Evolutionary conservation across 2,329 filamentous ascomycete species (phyloP).

Genomic region (Sphaceloma murrayae): DNA sequence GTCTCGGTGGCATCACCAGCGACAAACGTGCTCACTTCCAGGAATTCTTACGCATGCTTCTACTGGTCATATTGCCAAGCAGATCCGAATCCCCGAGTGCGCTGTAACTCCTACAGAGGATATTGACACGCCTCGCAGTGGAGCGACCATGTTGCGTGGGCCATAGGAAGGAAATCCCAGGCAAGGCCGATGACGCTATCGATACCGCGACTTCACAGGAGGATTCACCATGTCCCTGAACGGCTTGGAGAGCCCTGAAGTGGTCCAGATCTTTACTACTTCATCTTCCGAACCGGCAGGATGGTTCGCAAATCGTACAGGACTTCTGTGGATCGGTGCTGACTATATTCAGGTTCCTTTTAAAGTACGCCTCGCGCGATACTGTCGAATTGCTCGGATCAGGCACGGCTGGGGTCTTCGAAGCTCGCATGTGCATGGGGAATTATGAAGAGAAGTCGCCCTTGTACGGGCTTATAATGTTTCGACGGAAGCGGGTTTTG

Average conservation of each 20-base stretch:
- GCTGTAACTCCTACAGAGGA: not conserved
- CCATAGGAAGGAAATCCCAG: not conserved
- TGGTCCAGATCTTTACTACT: slow-evolving; percentile 76
- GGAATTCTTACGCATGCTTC: too few species aligned
- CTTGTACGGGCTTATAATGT: slow-evolving; percentile 83
- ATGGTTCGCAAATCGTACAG: slow-evolving; percentile 59
- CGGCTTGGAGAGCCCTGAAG: slow-evolving; percentile 71
- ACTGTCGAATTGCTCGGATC: slow-evolving; percentile 68
- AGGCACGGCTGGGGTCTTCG: slow-evolving; percentile 72
- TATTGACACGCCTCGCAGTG: slow-evolving; percentile 1
- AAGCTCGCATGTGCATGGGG: slow-evolving; percentile 69
- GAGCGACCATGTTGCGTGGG: slow-evolving; percentile 1
- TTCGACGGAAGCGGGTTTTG: slow-evolving; percentile 78
- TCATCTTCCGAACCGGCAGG: slow-evolving; percentile 76
- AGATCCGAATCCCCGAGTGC: slow-evolving; percentile 1
- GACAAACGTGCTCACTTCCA: too few species aligned
- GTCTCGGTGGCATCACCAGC: too few species aligned
- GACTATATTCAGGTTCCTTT: slow-evolving; percentile 62
- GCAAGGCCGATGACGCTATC: not conserved
- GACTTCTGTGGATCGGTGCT: slow-evolving; percentile 5
- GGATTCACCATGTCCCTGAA: slow-evolving; percentile 78
- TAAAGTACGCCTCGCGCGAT: slow-evolving; percentile 85
- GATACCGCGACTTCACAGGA: not conserved
- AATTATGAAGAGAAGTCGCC: slow-evolving; percentile 77
- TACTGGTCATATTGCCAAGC: too few species aligned